Evolutionary conservation across 2,329 filamentous ascomycete species (phyloP).

Genomic region (Tolypocladium cylindrosporum): DNA sequence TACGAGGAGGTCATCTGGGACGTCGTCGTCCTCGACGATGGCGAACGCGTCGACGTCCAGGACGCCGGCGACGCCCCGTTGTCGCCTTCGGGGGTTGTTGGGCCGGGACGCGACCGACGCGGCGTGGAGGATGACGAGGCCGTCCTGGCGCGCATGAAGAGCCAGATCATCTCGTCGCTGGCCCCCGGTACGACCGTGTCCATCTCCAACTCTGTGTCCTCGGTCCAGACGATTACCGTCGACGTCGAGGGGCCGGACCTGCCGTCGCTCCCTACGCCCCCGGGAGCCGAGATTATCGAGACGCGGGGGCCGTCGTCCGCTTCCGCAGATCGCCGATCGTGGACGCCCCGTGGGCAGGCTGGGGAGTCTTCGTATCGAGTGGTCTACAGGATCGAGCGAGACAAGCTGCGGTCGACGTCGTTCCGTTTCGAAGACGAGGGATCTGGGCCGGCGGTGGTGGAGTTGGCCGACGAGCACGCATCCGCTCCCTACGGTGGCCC

Average conservation of each 20-base stretch:
- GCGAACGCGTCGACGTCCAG: conserved; percentile 43
- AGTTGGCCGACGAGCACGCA: conserved; percentile 13
- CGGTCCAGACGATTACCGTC: conserved; percentile 54
- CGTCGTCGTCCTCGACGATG: conserved; percentile 51
- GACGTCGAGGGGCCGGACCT: conserved; percentile 46
- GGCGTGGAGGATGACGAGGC: conserved; percentile 28
- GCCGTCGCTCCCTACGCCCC: conserved; percentile 42
- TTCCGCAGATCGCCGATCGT: conserved; percentile 3
- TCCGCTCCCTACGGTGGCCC: not conserved
- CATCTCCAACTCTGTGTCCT: conserved; percentile 48
- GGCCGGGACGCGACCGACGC: not conserved
- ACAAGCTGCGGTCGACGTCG: conserved; percentile 33
- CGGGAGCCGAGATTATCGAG: conserved; percentile 50
- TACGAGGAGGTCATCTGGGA: conserved; percentile 56
- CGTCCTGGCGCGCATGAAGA: conserved; percentile 33
- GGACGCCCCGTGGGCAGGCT: conserved; percentile 10
- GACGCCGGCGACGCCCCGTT: conserved; percentile 18
- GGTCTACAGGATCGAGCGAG: conserved; percentile 49
- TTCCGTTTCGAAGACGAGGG: conserved; percentile 23
- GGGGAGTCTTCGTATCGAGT: conserved; percentile 37
- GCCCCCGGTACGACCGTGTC: conserved; percentile 47
- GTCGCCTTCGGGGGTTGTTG: not conserved
- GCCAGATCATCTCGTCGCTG: conserved; percentile 43
- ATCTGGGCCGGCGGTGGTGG: conserved; percentile 14
- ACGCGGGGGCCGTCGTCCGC: conserved; percentile 19